These are phyloP conservation scores for Gossypium sturtianum DNA, from an alignment of 345 rosid genomes.

Conservation along the genomic window DNA sequence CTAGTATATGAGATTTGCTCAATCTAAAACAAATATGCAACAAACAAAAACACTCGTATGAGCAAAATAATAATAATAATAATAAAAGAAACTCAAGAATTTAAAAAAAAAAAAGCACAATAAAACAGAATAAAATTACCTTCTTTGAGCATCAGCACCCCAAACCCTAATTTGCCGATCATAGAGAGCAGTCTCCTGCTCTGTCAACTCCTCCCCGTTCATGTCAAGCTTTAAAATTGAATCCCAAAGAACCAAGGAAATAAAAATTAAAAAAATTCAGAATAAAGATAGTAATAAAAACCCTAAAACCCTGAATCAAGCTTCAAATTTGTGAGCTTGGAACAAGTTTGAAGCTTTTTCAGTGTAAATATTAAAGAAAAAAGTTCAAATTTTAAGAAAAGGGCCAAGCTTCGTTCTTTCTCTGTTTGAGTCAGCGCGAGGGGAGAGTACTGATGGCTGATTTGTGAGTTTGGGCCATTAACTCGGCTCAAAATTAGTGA, in stretches of 20 bases:
- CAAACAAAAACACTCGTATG: not conserved
- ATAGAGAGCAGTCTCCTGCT: slow-evolving; percentile 91
- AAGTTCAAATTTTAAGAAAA: not conserved
- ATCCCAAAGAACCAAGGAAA: no score
- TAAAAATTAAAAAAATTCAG: not conserved
- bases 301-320: not conserved
- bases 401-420: not conserved
- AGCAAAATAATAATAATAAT: not conserved
- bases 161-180: slow-evolving; percentile 99
- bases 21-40: slow-evolving; percentile 37
- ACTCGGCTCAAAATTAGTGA: not conserved
- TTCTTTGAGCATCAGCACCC: slow-evolving; percentile 96
- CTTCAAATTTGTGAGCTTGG: not conserved
- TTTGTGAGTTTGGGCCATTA: not conserved
- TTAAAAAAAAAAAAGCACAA: not conserved
- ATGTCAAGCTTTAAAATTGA: slow-evolving; percentile 28
- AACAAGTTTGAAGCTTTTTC: not conserved
- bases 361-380: not conserved
- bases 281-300: not conserved
- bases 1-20: slow-evolving; percentile 74
- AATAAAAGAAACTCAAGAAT: not conserved
- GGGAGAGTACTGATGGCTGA: not conserved
- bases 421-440: not conserved
- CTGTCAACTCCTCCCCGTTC: slow-evolving; percentile 92
- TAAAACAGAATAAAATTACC: slow-evolving; percentile 29